Base-by-base conservation (phyloP, 208 protist genomes). In the Acanthamoeba triangularis region DNA sequence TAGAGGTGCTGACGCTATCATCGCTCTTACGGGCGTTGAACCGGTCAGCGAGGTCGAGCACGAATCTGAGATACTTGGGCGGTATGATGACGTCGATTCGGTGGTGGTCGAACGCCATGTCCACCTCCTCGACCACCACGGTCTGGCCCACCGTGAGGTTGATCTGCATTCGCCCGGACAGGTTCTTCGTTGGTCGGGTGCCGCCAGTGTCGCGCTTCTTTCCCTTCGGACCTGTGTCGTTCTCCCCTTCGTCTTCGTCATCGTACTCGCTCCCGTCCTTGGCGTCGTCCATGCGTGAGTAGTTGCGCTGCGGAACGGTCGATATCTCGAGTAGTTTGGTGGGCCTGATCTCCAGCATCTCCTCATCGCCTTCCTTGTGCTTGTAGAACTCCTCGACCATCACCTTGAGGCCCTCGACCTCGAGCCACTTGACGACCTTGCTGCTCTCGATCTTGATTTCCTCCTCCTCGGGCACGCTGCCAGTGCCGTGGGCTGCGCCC, bases 331-430 rank as follows among this genome's bases (percentile, higher is more conserved):
- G 49, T 28, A 88, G 23, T 37, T 88, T 88, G 7, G 80, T 88
- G 33, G 80, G 47, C 30, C 14, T 63, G 49, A 88, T 56, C 49
- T 54, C 80, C 11, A 88, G 35, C 14, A 82, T 28, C 1, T 82
- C 35, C 20, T 82, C 80, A 14, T 14, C n/a, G 47, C 28, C 44
- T 13, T 85, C 14, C 33, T 25, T 16, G 37, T 41, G 14, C n/a
- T 35, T 88, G 80, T 33, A 14, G 49, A 88, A 88, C 49, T 88
- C 80, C 23, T 88, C 80, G 80, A 63, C 80, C 41, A 88, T 63
- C 49, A 63, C 49, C 52, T 88, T 88, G 52, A 88, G 33, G 44
- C 49, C 80, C 7, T 88, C 80, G 49, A 88, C 10, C 30, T 63
- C 49, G 49, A 88, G 47, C 80, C n/a, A 63, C 35, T 88, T 88